Percentiles rank a stretch among this genome's conserved stretches.
Conservation (phyloP, 371 early-diverging fungal species). For the Mucor sp. region DNA sequence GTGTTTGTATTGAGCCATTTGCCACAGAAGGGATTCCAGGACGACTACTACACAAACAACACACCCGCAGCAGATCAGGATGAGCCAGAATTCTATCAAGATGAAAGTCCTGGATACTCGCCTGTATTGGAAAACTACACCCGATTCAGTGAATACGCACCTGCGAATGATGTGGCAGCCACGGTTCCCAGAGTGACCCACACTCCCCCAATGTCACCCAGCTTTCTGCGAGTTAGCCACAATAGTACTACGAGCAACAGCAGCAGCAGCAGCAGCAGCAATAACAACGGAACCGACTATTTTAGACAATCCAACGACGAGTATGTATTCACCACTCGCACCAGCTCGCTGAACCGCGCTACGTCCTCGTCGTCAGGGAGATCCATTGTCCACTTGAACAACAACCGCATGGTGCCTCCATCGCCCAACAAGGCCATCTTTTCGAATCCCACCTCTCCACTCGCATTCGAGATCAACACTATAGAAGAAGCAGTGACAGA, state of each 20-base stretch:
- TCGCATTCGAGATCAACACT: slow-evolving; percentile 9
- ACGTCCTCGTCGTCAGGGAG: slow-evolving; percentile 17
- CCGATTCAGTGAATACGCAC: slow-evolving; percentile 13
- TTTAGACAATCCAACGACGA: slow-evolving; percentile 15
- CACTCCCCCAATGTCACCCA: slow-evolving; percentile 29
- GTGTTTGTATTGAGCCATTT: neutral
- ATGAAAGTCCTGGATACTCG: slow-evolving; percentile 18
- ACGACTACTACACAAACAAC: neutral
- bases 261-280: neutral
- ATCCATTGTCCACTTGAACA: slow-evolving; percentile 13
- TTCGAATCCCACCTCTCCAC: slow-evolving; percentile 26
- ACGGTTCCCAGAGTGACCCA: neutral
- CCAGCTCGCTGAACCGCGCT: slow-evolving; percentile 36
- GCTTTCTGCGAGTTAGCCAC: slow-evolving; percentile 11
- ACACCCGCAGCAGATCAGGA: slow-evolving; percentile 1
- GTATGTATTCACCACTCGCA: slow-evolving; percentile 30
- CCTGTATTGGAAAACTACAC: slow-evolving; percentile 23
- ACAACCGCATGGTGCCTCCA: neutral
- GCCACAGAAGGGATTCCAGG: neutral
- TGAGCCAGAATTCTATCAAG: neutral
- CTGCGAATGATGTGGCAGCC: neutral
- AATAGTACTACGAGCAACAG: neutral
- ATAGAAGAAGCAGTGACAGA: neutral
- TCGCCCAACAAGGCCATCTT: slow-evolving; percentile 11
- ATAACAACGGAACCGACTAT: slow-evolving; percentile 3